Base-by-base conservation (phyloP, 805 yeast genomes). In the Scheffersomyces coipomensis region DNA sequence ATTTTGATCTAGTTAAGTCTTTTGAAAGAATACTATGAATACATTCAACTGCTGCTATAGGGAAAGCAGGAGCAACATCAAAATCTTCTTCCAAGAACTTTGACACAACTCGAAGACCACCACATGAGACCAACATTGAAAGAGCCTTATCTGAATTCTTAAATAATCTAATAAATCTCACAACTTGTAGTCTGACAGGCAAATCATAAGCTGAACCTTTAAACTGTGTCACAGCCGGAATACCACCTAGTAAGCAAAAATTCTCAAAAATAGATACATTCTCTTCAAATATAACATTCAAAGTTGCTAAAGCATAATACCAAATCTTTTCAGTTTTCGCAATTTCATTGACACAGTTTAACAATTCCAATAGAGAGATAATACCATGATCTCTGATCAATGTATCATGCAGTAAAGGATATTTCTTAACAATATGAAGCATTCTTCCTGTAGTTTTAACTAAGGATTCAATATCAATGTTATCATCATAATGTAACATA, bases 61-160 rank as follows among this genome's bases (percentile, higher is more conserved):
- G 65, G 39, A 71, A 60, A 13, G 56, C 60, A 0, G 72, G 75
- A 3, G 61, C 51, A 1, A 56, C 30, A 30, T 64, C 71, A 37
- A 65, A 64, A 42, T 73, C 77, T 38, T 69, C 77, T 39, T 73
- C 77, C 3, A 74, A 60, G 43, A 75, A 69, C 27, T 69, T 67
- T 1, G 73, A 51, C 22, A 75, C 53, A 3, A 73, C 65, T 22
- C 66, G 54, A 16, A 76, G 53, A 0, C 77, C 76, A 3, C 79
- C 79, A 37, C 70, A 58, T 3, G 75, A 66, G 4, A 73, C 61
- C 43, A 73, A 69, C 62, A 64, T 58, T 3, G 65, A 53, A 10
- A 72, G 43, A 1, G 72, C 66, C 18, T 45, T 48, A 12, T 62
- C 65, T 8, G 73, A 66, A n/a, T 51, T 46, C 18, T 55, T 46